Evolutionary conservation across 768 basidiomycete species (phyloP), one percentile per base, ranked within the genome.

Genomic region (Boletellus ananiceps): DNA sequence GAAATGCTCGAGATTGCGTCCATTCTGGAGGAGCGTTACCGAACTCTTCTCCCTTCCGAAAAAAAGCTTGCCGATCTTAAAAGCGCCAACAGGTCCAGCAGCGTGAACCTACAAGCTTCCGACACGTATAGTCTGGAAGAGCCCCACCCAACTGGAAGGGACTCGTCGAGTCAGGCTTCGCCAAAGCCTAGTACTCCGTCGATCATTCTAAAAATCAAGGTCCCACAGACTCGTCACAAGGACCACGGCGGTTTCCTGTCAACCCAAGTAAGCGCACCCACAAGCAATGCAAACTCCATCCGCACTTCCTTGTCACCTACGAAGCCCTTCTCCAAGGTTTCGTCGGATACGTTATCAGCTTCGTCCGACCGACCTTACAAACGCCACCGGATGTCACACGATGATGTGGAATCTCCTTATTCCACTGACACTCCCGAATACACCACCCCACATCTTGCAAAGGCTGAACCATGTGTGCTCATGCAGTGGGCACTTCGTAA

Each of bases 1-100:
- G 81, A 83, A 66, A 88, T 92, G 84, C 73, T 92, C 7, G 79
- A 82, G 44, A 75, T 81, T 13, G 89, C 88, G 13, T 65, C 74
- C 47, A 62, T 65, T 18, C 66, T 92, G 44, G 88, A 90, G 58
- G 80, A 81, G 49, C 82, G 89, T 38, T 92, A 88, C 60, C 75
- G 81, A 18, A 73, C 79, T n/a, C 74, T 92, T 37, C 77, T 92
- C 23, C 86, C 87, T 14, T 78, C 84, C 3, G 84, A 86, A 48
- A 71, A 74, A 55, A 70, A 73, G 52, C 63, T 65, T 67, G 67
- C 67, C 21, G 71, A 67, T 49, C 65, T 59, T n/a, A 60, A 41
- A 38, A 50, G 46, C 21, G 59, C 65, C 27, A 64, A 46, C 44
- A 58, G 57, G 43, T 50, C 53, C 12, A 49, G 32, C 32, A 54